These are phyloP conservation scores for Neoascochyta sp. DNA, from an alignment of 2,329 filamentous ascomycete species.

Conservation along the genomic window DNA sequence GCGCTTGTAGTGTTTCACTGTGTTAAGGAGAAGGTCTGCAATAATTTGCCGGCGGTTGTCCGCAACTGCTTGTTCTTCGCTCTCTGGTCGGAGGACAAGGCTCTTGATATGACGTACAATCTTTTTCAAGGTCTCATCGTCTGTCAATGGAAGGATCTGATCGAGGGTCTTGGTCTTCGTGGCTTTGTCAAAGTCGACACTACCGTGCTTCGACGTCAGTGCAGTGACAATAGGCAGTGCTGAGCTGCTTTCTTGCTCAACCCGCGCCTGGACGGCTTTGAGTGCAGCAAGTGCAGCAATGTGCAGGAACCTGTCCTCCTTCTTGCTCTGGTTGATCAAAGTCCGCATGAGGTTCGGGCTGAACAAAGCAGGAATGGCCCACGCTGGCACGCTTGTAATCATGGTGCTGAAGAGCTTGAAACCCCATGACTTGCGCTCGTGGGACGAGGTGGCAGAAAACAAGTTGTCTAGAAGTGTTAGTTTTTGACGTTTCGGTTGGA, in stretches of 20 bases:
- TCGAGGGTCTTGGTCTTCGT: conserved; percentile 85
- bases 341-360: conserved; percentile 73
- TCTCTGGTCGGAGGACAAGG: conserved; percentile 46
- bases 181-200: conserved; percentile 77
- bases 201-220: conserved; percentile 66
- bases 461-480: conserved; percentile 61
- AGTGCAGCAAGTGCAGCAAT: conserved; percentile 72
- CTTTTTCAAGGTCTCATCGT: conserved; percentile 45
- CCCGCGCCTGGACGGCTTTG: conserved; percentile 64
- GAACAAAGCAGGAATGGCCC: conserved; percentile 62
- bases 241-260: conserved; percentile 55
- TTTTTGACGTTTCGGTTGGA: neutral
- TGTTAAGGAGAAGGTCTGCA: conserved; percentile 52
- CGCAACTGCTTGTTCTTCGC: conserved; percentile 44
- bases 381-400: conserved; percentile 52
- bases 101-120: conserved; percentile 53
- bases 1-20: conserved; percentile 44
- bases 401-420: conserved; percentile 82
- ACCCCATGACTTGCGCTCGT: conserved; percentile 87
- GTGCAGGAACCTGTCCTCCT: conserved; percentile 45
- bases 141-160: conserved; percentile 61
- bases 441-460: conserved; percentile 76
- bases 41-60: conserved; percentile 48
- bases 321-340: conserved; percentile 35
- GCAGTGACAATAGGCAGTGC: conserved; percentile 60